Percentiles rank a stretch among this genome's conserved stretches.
phyloP scores from a whole-genome alignment of 2,329 filamentous ascomycete species.

The Stemphylium vesicarium region DNA sequence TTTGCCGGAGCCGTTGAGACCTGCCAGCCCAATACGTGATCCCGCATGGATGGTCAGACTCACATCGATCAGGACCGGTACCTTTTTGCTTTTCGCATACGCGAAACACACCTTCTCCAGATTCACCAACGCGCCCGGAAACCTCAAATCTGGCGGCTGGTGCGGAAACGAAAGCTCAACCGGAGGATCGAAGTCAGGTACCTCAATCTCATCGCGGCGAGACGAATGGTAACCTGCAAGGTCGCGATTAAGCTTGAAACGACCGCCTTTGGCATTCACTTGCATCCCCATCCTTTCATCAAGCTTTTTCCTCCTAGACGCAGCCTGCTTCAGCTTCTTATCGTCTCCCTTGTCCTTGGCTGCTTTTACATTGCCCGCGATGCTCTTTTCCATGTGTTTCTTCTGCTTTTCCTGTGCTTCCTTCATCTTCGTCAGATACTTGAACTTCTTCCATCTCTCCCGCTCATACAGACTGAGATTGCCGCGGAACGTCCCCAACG shows the following conservation, averaged over 20 bases:
- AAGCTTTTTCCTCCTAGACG: slow-evolving; percentile 82
- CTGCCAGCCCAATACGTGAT: slow-evolving; percentile 76
- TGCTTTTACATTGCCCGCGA: slow-evolving; percentile 74
- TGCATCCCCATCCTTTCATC: slow-evolving; percentile 82
- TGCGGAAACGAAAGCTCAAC: slow-evolving; percentile 66
- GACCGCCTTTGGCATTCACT: slow-evolving; percentile 71
- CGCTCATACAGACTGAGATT: slow-evolving; percentile 75
- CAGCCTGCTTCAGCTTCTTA: slow-evolving; percentile 85
- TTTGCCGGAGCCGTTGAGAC: slow-evolving; percentile 82
- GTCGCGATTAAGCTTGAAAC: slow-evolving; percentile 84
- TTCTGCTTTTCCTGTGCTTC: slow-evolving; percentile 82
- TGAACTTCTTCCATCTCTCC: slow-evolving; percentile 70
- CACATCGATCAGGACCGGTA: slow-evolving; percentile 65
- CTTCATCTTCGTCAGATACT: slow-evolving; percentile 75
- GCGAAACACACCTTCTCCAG: slow-evolving; percentile 72
- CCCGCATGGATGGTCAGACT: slow-evolving; percentile 74
- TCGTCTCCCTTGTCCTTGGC: slow-evolving; percentile 81
- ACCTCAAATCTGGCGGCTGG: slow-evolving; percentile 71
- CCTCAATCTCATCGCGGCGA: slow-evolving; percentile 71
- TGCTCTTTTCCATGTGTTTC: slow-evolving; percentile 79
- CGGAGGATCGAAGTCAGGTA: slow-evolving; percentile 64
- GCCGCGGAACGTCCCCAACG: slow-evolving; percentile 75
- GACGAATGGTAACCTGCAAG: slow-evolving; percentile 58
- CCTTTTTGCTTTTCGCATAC: slow-evolving; percentile 59
- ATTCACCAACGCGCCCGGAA: slow-evolving; percentile 75